These are phyloP conservation scores for Niveomyces coronatus DNA, from an alignment of 2,329 filamentous ascomycete species.

Conservation along the genomic window DNA sequence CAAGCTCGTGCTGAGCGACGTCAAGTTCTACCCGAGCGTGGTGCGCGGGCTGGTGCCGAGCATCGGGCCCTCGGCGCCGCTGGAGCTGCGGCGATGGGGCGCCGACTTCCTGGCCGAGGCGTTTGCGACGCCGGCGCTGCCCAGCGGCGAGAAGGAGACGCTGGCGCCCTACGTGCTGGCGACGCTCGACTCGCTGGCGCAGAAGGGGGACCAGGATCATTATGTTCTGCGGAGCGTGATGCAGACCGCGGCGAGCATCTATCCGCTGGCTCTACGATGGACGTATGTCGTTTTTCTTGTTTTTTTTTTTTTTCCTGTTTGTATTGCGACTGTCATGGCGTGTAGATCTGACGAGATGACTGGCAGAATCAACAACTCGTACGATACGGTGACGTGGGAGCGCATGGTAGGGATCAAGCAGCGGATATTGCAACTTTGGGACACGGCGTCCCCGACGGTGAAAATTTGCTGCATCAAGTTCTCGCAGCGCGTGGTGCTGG, in stretches of 20 bases:
- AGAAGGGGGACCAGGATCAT: slow-evolving; percentile 64
- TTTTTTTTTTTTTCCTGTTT: too few relatives aligned
- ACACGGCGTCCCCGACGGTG: slow-evolving; percentile 62
- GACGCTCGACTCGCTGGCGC: slow-evolving; percentile 59
- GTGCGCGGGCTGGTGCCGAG: slow-evolving; percentile 90
- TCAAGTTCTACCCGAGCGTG: slow-evolving; percentile 83
- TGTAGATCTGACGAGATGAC: too few relatives aligned
- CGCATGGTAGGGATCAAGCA: slow-evolving; percentile 82
- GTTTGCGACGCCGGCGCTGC: slow-evolving; percentile 82
- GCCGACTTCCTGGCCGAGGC: slow-evolving; percentile 93
- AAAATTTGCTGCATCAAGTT: slow-evolving; percentile 97
- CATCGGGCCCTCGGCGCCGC: slow-evolving; percentile 60
- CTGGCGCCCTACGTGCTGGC: slow-evolving; percentile 69
- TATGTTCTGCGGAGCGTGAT: slow-evolving; percentile 78
- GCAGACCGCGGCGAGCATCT: slow-evolving; percentile 84
- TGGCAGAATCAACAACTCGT: slow-evolving; percentile 72
- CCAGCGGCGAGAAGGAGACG: slow-evolving; percentile 68
- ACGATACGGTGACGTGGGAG: slow-evolving; percentile 76
- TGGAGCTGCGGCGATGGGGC: slow-evolving; percentile 90
- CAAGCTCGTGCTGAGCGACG: slow-evolving; percentile 76
- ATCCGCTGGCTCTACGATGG: slow-evolving; percentile 83
- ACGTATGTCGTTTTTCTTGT: slow-evolving; percentile 89
- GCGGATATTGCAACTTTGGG: slow-evolving; percentile 82
- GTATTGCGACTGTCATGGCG: too few relatives aligned
- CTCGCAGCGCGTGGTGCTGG: slow-evolving; percentile 82